These are phyloP conservation scores for Trichaptum fuscoviolaceum DNA, from an alignment of 768 basidiomycete genomes.

Conservation along the genomic window DNA sequence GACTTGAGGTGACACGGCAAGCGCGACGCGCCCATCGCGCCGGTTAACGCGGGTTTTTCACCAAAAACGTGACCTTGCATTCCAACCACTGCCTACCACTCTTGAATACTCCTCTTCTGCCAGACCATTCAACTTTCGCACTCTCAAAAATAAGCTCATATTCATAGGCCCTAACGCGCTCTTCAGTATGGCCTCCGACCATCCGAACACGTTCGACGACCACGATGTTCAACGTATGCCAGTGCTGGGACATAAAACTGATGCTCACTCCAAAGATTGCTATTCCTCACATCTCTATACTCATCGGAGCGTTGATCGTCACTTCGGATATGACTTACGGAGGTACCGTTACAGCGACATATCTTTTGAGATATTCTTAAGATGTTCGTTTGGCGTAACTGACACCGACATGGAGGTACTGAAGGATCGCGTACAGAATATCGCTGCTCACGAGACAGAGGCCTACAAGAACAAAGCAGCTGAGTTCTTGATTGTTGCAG, in stretches of 20 bases:
- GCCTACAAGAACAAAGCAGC: not conserved
- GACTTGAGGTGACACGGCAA: too few species aligned
- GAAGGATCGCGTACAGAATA: not conserved
- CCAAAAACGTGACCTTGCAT: too few species aligned
- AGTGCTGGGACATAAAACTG: not conserved
- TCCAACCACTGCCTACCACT: too few species aligned
- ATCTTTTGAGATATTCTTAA: not conserved
- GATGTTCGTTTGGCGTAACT: not conserved
- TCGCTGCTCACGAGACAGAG: not conserved
- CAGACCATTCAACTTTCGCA: too few species aligned
- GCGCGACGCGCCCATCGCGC: too few species aligned
- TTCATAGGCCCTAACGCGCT: too few species aligned
- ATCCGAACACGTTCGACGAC: too few species aligned
- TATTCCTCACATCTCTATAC: not conserved
- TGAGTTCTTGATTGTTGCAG: not conserved
- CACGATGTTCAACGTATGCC: too few species aligned
- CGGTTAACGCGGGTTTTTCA: too few species aligned
- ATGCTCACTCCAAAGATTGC: not conserved
- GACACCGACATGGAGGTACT: not conserved
- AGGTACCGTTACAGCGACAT: not conserved
- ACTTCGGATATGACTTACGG: not conserved
- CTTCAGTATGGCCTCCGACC: too few species aligned
- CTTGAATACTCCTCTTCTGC: too few species aligned
- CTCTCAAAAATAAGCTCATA: too few species aligned
- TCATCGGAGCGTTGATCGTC: not conserved